These are phyloP conservation scores for Oxyria digyna DNA, from an alignment of 148 eudicot genomes.

Conservation along the genomic window DNA sequence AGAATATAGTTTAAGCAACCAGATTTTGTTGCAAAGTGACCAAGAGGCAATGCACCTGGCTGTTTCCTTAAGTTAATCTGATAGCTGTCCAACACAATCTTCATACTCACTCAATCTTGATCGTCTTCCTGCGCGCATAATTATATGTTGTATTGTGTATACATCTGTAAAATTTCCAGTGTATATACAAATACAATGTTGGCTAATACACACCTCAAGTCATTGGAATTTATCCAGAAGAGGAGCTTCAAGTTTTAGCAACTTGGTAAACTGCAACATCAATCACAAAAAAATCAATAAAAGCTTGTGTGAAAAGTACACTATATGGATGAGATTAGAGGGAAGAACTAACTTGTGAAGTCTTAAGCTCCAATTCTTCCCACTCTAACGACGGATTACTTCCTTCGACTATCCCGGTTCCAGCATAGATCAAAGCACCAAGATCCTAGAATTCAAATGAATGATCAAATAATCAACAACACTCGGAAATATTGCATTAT, in stretches of 20 bases:
- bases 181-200: neutral
- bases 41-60: neutral
- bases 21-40: neutral
- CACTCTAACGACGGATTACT: conserved; percentile 76
- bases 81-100: neutral
- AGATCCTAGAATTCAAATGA: conserved; percentile 26
- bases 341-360: conserved; percentile 59
- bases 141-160: neutral
- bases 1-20: neutral
- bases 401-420: conserved; percentile 95
- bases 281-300: neutral
- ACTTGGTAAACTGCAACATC: conserved; percentile 60
- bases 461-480: neutral
- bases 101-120: neutral
- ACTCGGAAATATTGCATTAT: neutral
- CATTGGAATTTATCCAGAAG: conserved; percentile 20
- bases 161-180: neutral
- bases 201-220: conserved; percentile 19
- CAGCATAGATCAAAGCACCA: conserved; percentile 86
- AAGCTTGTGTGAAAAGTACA: too few species aligned
- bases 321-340: conserved; percentile 1
- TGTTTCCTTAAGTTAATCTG: neutral
- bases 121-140: neutral
- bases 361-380: conserved; percentile 93
- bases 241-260: conserved; percentile 57